Percentiles rank a stretch among this genome's conserved stretches.
Conservation (phyloP, 495 filamentous ascomycete species). For the Wilcoxina mikolae region DNA sequence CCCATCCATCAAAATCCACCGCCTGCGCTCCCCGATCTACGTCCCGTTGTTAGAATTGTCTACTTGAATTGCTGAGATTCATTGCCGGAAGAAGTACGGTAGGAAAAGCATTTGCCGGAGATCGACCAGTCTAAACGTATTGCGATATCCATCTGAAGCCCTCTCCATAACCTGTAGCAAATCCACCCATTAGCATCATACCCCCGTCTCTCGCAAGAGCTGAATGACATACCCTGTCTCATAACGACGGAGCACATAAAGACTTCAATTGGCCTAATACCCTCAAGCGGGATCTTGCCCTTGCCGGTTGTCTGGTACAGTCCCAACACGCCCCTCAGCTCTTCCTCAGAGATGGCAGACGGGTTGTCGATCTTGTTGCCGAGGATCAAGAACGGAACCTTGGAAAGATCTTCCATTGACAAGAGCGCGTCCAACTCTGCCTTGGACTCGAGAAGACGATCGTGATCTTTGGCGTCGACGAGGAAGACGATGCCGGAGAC, state of each 20-base stretch:
- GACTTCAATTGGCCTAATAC: slow-evolving; percentile 88
- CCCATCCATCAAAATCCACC: too few relatives aligned
- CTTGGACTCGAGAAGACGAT: slow-evolving; percentile 86
- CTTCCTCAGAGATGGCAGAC: slow-evolving; percentile 84
- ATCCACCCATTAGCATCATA: slow-evolving; percentile 6
- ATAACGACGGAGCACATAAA: slow-evolving; percentile 99
- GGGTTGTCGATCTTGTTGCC: slow-evolving; percentile 99
- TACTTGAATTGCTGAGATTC: too few relatives aligned
- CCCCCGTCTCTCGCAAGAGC: slow-evolving; percentile 4
- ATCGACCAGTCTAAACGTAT: slow-evolving; percentile 60
- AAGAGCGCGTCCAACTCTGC: slow-evolving; percentile 89
- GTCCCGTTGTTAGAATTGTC: too few relatives aligned
- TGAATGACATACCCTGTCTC: slow-evolving; percentile 59
- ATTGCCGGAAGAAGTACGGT: too few relatives aligned
- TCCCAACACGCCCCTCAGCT: slow-evolving; percentile 75
- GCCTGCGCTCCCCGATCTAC: too few relatives aligned
- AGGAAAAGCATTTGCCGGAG: too few relatives aligned
- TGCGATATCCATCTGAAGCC: slow-evolving; percentile 67
- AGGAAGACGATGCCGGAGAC: slow-evolving; percentile 96
- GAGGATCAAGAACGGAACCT: slow-evolving; percentile 87
- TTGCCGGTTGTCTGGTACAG: slow-evolving; percentile 96
- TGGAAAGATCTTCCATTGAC: slow-evolving; percentile 79
- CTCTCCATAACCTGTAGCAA: slow-evolving; percentile 49
- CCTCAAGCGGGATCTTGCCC: slow-evolving; percentile 89
- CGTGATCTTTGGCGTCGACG: slow-evolving; percentile 91